These are phyloP conservation scores for Penicillium verrucosum DNA, from an alignment of 2,329 filamentous ascomycete genomes.

Conservation along the genomic window DNA sequence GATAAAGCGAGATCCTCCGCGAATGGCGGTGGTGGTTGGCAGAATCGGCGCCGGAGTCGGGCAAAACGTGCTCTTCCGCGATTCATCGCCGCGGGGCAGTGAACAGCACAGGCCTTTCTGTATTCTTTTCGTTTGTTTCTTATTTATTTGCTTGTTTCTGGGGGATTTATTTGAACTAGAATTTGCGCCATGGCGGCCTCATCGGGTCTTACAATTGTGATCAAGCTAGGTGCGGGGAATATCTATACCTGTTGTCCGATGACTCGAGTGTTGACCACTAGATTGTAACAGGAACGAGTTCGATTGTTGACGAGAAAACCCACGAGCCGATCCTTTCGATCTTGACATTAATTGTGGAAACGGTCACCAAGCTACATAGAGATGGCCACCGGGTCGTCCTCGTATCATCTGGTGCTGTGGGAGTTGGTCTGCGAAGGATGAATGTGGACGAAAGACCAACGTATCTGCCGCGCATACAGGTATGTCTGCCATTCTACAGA, in stretches of 20 bases:
- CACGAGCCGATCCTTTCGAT: slow-evolving; percentile 92
- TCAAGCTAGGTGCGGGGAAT: slow-evolving; percentile 40
- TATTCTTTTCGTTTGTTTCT: not conserved
- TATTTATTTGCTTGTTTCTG: not conserved
- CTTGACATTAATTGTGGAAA: slow-evolving; percentile 89
- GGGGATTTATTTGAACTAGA: not conserved
- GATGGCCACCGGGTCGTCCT: slow-evolving; percentile 94
- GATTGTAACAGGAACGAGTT: slow-evolving; percentile 73
- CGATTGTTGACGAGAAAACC: slow-evolving; percentile 95
- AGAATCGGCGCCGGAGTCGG: slow-evolving; percentile 23
- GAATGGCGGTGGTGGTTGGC: slow-evolving; percentile 30
- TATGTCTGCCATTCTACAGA: slow-evolving; percentile 29
- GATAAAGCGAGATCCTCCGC: slow-evolving; percentile 27
- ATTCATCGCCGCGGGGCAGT: slow-evolving; percentile 6
- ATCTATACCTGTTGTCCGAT: slow-evolving; percentile 16
- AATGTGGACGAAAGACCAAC: slow-evolving; percentile 83
- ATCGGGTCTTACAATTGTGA: slow-evolving; percentile 37
- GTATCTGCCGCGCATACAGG: slow-evolving; percentile 82
- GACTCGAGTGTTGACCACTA: slow-evolving; percentile 16
- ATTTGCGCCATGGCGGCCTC: slow-evolving; percentile 22
- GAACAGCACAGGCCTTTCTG: not conserved
- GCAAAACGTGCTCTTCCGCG: slow-evolving; percentile 8
- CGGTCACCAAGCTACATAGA: slow-evolving; percentile 77
- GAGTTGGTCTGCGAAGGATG: slow-evolving; percentile 87
- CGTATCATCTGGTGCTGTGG: slow-evolving; percentile 95